A percentile compares a stretch with the other conserved stretches of the same genome.
Conservation (phyloP, 2,329 filamentous ascomycete genomes). For the Penicillium thymicola region DNA sequence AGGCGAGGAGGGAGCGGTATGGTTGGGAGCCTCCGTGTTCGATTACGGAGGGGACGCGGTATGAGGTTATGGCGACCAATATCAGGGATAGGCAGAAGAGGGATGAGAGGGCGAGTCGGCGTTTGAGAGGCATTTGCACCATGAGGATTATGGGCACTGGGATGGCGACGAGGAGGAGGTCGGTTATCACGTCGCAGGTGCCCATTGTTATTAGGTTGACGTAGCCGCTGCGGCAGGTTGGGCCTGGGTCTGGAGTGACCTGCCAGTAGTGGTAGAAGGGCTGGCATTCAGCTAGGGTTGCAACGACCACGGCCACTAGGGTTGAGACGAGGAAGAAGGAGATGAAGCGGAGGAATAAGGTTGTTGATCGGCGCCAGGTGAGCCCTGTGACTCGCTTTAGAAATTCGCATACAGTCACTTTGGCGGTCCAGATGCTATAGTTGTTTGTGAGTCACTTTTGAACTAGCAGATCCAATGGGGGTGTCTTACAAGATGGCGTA, state of each 20-base stretch:
- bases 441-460: constrained; percentile 10
- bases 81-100: constrained; percentile 83
- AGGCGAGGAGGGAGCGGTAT: constrained; percentile 83
- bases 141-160: constrained; percentile 83
- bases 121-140: constrained; percentile 70
- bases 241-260: constrained; percentile 79
- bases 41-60: constrained; percentile 77
- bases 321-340: constrained; percentile 73
- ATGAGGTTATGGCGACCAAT: constrained; percentile 75
- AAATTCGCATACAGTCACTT: constrained; percentile 87
- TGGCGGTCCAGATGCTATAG: constrained; percentile 81
- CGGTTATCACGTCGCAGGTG: constrained; percentile 82
- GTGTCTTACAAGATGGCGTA: constrained; percentile 78
- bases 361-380: constrained; percentile 76
- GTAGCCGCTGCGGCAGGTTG: constrained; percentile 80
- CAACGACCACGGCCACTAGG: constrained; percentile 75
- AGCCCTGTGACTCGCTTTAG: constrained; percentile 78
- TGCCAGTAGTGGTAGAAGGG: constrained; percentile 75
- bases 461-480: not conserved
- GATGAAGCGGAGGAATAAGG: constrained; percentile 67
- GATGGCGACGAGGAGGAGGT: constrained; percentile 80
- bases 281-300: constrained; percentile 78
- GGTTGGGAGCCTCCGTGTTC: constrained; percentile 70
- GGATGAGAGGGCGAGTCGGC: constrained; percentile 73
- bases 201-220: constrained; percentile 87